Conservation (phyloP, 305 asterid species). For the Withania somnifera region DNA sequence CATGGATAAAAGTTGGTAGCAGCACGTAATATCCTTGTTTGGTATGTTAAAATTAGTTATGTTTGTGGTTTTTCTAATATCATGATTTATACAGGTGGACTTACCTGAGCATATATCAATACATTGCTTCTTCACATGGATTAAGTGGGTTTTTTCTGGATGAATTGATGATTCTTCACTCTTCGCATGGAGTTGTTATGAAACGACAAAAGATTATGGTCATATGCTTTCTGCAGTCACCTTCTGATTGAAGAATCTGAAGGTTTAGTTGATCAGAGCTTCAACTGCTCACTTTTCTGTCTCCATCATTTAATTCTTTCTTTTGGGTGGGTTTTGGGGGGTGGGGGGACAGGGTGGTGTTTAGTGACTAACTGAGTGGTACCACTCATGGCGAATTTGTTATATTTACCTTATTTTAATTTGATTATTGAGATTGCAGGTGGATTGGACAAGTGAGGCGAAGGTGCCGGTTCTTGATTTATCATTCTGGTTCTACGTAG, state of each 20-base stretch:
- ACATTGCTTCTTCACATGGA: conserved; percentile 14
- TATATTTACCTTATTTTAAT: background rate
- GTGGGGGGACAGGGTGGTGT: too few species aligned
- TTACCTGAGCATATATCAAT: conserved; percentile 10
- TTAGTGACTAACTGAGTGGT: background rate
- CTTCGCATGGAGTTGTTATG: background rate
- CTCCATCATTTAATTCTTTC: background rate
- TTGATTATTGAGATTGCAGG: conserved; percentile 1
- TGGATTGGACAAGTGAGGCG: background rate
- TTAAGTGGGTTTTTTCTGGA: conserved; percentile 10
- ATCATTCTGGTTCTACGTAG: background rate
- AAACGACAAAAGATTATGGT: background rate
- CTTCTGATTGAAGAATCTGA: background rate
- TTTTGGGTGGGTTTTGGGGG: background rate
- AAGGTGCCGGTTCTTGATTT: background rate
- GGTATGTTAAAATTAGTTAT: background rate
- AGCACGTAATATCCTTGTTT: background rate
- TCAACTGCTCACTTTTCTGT: background rate
- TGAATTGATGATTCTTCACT: background rate
- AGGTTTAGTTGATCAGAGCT: background rate
- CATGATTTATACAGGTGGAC: conserved; percentile 8
- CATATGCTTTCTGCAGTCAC: background rate
- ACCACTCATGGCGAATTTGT: background rate
- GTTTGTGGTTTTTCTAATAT: background rate
- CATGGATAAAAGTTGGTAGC: background rate